Conservation (phyloP, 1,284 basidiomycete genomes). For the Abortiporus biennis region DNA sequence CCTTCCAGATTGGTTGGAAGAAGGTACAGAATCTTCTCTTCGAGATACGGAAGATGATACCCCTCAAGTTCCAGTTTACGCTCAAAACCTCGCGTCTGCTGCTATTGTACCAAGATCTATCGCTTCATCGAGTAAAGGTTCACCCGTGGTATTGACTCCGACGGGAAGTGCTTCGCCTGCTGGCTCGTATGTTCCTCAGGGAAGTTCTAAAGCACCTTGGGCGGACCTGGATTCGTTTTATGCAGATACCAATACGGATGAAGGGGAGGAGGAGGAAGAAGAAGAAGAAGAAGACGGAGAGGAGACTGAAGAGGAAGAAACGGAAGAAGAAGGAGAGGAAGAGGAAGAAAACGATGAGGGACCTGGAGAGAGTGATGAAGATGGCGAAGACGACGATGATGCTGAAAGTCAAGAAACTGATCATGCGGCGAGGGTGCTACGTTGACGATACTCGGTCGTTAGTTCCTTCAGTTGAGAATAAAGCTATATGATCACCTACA, state of each 20-base stretch:
- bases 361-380: conserved; percentile 30
- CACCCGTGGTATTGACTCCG: conserved; percentile 50
- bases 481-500: too few relatives aligned
- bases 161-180: conserved; percentile 37
- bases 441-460: too few relatives aligned
- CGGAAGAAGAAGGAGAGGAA: conserved; percentile 38
- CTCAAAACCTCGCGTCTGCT: conserved; percentile 13
- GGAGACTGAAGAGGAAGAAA: conserved; percentile 19
- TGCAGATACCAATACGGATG: conserved; percentile 28
- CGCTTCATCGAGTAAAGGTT: conserved; percentile 16
- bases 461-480: too few relatives aligned
- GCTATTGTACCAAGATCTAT: conserved; percentile 17
- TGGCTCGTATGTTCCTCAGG: conserved; percentile 30
- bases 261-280: conserved; percentile 23
- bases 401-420: neutral
- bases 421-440: conserved; percentile 10
- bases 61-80: conserved; percentile 20
- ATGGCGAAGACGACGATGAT: conserved; percentile 21
- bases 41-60: conserved; percentile 51
- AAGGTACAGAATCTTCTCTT: conserved; percentile 27
- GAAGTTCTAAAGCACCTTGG: conserved; percentile 38
- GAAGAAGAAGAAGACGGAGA: conserved; percentile 25
- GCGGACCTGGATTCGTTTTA: conserved; percentile 70
- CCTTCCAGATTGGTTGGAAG: conserved; percentile 33
- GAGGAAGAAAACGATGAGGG: conserved; percentile 30